phyloP scores from a whole-genome alignment of 306 rosid species.

The Vicia sativa region DNA sequence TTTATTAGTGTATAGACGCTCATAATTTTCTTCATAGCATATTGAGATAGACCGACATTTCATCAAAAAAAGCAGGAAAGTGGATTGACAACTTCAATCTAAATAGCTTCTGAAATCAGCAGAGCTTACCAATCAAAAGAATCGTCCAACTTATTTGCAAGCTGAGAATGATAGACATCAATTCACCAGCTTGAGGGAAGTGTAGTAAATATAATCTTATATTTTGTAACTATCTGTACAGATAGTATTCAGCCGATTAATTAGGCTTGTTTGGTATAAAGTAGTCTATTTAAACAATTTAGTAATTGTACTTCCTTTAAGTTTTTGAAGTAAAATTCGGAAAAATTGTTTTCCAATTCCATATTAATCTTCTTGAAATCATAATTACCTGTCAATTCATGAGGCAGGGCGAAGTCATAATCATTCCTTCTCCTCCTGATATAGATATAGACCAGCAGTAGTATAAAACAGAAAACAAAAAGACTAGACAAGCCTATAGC shows the following conservation, averaged over 20 bases:
- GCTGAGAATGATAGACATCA: neutral
- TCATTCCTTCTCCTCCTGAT: slow-evolving; percentile 79
- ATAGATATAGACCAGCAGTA: slow-evolving; percentile 65
- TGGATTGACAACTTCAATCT: neutral
- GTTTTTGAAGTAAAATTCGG: neutral
- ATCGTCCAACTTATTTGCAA: neutral
- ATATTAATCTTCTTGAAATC: slow-evolving; percentile 26
- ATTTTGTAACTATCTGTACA: neutral
- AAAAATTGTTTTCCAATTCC: neutral
- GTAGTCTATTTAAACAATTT: neutral
- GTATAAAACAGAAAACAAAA: slow-evolving; percentile 57
- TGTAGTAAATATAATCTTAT: neutral
- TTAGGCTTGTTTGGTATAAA: neutral
- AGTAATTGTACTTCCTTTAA: neutral
- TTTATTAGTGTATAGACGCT: no score
- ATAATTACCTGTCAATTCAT: slow-evolving; percentile 80
- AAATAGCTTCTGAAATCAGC: neutral
- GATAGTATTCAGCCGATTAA: neutral
- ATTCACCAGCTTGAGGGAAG: neutral
- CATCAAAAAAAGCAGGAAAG: neutral
- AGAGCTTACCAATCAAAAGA: neutral
- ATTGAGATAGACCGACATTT: neutral
- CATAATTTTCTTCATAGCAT: no score
- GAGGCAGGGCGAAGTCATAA: slow-evolving; percentile 90
- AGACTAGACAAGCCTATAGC: slow-evolving; percentile 70